Evolutionary conservation across 768 basidiomycete species (phyloP).

Genomic region (Naganishia vishniacii): DNA sequence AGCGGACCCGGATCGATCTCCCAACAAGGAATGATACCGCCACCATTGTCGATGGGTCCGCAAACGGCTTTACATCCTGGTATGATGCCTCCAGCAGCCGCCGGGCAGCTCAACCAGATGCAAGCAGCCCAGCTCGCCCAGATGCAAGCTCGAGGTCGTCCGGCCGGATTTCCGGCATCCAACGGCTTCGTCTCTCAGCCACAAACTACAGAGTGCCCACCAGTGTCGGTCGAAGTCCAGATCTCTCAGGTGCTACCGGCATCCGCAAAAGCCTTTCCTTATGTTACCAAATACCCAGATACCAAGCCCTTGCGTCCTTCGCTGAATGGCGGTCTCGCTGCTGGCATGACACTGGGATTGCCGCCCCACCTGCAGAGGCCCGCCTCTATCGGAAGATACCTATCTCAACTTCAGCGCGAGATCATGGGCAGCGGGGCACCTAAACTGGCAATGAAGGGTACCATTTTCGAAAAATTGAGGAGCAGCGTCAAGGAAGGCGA

Average conservation of each 20-base stretch:
- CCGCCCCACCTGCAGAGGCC: conserved; percentile 9
- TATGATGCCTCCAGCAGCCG: not conserved
- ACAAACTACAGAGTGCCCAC: conserved; percentile 1
- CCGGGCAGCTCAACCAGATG: conserved; percentile 6
- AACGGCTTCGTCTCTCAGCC: not conserved
- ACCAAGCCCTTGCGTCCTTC: conserved; percentile 12
- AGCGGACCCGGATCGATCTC: not conserved
- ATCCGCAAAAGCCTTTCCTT: conserved; percentile 2
- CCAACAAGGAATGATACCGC: conserved; percentile 16
- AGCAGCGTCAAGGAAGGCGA: conserved; percentile 17
- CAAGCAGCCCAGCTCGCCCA: conserved; percentile 10
- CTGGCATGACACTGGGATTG: conserved; percentile 6
- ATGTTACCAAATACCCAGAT: conserved; percentile 5
- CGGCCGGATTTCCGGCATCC: not conserved
- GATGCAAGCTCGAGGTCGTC: conserved; percentile 8
- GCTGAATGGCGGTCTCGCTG: conserved; percentile 10
- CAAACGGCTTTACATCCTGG: not conserved
- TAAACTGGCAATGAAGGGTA: conserved; percentile 10
- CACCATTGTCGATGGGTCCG: not conserved
- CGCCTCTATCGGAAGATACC: conserved; percentile 4
- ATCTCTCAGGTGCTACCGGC: conserved; percentile 11
- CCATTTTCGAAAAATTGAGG: conserved; percentile 3
- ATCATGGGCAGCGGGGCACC: not conserved
- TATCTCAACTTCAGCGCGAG: conserved; percentile 5
- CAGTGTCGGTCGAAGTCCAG: conserved; percentile 6